phyloP scores from a whole-genome alignment of 2,329 filamentous ascomycete genomes.

The Curvularia spicifera region DNA sequence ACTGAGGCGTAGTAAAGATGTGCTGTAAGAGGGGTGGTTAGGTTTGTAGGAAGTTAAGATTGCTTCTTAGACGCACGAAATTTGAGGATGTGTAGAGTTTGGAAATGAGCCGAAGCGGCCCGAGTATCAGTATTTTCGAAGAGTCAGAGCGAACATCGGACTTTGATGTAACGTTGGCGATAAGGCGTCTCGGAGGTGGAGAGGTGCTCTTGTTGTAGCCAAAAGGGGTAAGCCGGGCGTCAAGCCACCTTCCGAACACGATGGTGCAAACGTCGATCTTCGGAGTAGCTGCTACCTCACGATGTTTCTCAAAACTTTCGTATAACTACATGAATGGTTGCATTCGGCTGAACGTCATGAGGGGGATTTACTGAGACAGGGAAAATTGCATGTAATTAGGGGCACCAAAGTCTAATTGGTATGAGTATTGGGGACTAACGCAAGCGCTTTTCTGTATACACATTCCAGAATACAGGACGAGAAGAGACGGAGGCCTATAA shows the following conservation, averaged over 20 bases:
- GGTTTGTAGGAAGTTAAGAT: not conserved
- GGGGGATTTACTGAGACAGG: not conserved
- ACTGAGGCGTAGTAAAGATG: not conserved
- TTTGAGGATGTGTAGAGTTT: too few species aligned
- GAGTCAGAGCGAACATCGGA: conserved; percentile 9
- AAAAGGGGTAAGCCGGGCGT: conserved; percentile 23
- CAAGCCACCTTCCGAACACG: conserved; percentile 14
- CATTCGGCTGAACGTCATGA: not conserved
- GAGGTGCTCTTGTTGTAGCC: conserved; percentile 5
- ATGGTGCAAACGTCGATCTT: not conserved
- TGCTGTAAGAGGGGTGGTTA: not conserved
- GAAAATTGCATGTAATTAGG: not conserved
- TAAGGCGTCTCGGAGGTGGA: conserved; percentile 10
- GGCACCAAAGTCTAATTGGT: not conserved
- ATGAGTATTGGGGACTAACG: not conserved
- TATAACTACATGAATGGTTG: not conserved
- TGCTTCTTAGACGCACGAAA: too few species aligned
- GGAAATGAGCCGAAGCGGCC: too few species aligned
- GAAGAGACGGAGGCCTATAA: not conserved
- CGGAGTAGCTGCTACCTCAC: not conserved
- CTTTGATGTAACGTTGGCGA: not conserved
- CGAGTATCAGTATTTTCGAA: not conserved
- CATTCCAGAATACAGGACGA: not conserved
- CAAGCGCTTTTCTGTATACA: not conserved
- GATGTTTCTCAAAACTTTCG: not conserved